Evolutionary conservation across 106 monocot genomes (phyloP).

Genomic region (Allium fistulosum): DNA sequence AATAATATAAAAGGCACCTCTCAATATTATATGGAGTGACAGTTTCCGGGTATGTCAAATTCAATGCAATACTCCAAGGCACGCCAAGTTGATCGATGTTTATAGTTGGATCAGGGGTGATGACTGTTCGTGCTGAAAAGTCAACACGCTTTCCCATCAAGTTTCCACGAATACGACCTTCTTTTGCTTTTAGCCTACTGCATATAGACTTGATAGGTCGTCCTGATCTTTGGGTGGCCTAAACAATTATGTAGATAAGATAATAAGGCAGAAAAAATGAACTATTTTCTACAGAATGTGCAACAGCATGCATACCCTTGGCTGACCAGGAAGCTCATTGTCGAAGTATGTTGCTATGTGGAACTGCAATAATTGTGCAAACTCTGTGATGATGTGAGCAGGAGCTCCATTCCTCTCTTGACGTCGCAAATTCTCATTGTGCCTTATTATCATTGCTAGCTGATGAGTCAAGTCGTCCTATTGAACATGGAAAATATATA

Average conservation of each 20-base stretch:
- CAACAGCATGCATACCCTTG: constrained; percentile 50
- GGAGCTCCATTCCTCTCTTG: constrained; percentile 99
- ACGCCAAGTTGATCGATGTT: constrained; percentile 91
- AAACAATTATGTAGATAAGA: not conserved
- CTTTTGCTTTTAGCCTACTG: constrained; percentile 95
- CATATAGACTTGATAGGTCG: constrained; percentile 95
- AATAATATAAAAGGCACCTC: constrained; percentile 30
- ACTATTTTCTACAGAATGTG: not conserved
- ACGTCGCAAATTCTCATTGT: constrained; percentile 86
- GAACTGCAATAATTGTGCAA: constrained; percentile 94
- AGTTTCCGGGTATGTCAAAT: constrained; percentile 91
- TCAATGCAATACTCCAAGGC: constrained; percentile 95
- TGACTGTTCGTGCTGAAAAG: constrained; percentile 92
- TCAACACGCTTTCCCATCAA: constrained; percentile 99
- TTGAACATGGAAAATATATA: not conserved
- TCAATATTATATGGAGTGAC: constrained; percentile 96
- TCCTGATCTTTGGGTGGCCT: constrained; percentile 93
- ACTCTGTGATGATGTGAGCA: constrained; percentile 96
- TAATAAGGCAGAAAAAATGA: too few relatives aligned
- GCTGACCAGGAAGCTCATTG: constrained; percentile 97
- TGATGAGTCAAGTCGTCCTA: constrained; percentile 99
- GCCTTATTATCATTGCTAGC: constrained; percentile 92
- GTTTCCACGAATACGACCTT: constrained; percentile 96
- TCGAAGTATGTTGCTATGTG: constrained; percentile 99
- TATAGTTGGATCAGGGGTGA: constrained; percentile 91